Conservation (phyloP, 106 monocot species). For the Ottelia alismoides region DNA sequence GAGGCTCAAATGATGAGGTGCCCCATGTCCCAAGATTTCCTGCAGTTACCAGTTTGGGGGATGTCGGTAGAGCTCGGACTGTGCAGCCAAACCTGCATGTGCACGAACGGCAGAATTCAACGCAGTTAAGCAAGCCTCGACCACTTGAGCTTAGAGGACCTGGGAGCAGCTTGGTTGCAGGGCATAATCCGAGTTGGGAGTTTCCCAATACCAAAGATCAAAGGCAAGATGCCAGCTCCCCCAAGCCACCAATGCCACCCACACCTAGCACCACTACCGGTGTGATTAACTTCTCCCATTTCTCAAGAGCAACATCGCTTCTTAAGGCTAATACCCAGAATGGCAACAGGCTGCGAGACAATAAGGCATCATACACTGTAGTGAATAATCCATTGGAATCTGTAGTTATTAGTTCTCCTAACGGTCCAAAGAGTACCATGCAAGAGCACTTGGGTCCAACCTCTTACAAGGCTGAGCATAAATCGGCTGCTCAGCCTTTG, state of each 20-base stretch:
- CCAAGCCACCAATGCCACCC: slow-evolving; percentile 7
- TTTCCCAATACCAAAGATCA: too few relatives aligned
- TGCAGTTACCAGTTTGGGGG: slow-evolving; percentile 4
- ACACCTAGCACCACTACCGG: slow-evolving; percentile 3
- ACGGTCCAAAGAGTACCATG: slow-evolving; percentile 8
- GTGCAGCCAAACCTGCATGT: too few relatives aligned
- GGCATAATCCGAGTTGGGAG: slow-evolving; percentile 6
- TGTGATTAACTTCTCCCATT: slow-evolving; percentile 56
- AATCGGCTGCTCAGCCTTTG: slow-evolving; percentile 1
- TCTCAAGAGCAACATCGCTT: slow-evolving; percentile 34
- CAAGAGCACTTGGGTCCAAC: neutral
- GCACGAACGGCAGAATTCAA: slow-evolving; percentile 4
- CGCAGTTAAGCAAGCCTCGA: neutral
- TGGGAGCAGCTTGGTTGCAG: slow-evolving; percentile 7
- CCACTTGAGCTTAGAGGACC: neutral
- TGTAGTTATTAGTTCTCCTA: slow-evolving; percentile 18
- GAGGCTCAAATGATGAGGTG: too few relatives aligned
- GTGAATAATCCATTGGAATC: slow-evolving; percentile 25
- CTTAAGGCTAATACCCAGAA: slow-evolving; percentile 27
- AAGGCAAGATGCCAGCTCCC: slow-evolving; percentile 11
- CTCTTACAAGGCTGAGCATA: slow-evolving; percentile 3
- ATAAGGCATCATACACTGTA: slow-evolving; percentile 30
- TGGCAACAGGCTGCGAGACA: slow-evolving; percentile 26
- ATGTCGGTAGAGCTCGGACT: too few relatives aligned
- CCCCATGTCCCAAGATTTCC: too few relatives aligned